These are phyloP conservation scores for grape (Vitis vinifera) DNA, from an alignment of 164 flowering plant species.

Conservation along the genomic window DNA sequence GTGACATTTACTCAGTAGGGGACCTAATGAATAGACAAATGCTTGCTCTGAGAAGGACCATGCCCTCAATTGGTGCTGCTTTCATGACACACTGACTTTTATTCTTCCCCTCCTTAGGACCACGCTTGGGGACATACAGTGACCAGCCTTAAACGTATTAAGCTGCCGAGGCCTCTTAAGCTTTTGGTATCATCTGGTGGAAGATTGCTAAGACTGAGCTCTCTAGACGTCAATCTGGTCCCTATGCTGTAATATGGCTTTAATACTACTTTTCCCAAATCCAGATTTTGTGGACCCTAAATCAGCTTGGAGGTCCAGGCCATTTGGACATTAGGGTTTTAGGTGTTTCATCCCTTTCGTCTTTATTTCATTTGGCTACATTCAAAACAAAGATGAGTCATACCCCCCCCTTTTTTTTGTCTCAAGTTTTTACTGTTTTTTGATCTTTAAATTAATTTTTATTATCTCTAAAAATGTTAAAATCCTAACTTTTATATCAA, in stretches of 20 bases:
- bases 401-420: no score
- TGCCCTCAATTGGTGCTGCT: constrained; percentile 2
- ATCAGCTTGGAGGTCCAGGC: constrained; percentile 14
- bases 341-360: constrained; percentile 18
- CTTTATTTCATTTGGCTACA: no score
- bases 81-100: constrained; percentile 1
- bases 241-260: background rate
- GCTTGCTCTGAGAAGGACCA: constrained; percentile 14
- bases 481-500: no score
- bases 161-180: no score
- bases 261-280: background rate
- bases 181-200: no score
- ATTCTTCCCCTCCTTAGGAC: constrained; percentile 3
- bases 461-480: no score
- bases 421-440: no score
- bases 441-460: no score
- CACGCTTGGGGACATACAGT: background rate
- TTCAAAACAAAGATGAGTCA: no score
- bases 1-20: background rate
- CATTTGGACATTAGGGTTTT: constrained; percentile 12
- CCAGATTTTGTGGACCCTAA: constrained; percentile 32
- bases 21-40: background rate
- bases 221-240: constrained; percentile 16
- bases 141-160: background rate
- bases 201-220: constrained; percentile 9